These are phyloP conservation scores for Candida verbasci DNA, from an alignment of 805 yeast genomes.

Conservation along the genomic window DNA sequence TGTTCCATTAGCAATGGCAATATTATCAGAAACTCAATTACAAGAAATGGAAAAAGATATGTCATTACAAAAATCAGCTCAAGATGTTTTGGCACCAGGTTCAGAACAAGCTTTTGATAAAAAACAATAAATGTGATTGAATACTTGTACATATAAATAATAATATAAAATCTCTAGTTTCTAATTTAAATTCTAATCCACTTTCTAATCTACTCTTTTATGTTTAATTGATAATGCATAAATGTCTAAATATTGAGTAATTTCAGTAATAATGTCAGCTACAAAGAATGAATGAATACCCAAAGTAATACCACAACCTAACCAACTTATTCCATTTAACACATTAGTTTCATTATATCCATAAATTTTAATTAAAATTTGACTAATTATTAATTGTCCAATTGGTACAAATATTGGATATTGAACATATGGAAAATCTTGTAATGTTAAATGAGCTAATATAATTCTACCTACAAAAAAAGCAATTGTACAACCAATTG, in stretches of 20 bases:
- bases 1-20: slow-evolving; percentile 86
- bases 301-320: slow-evolving; percentile 62
- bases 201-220: slow-evolving; percentile 44
- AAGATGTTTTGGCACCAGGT: slow-evolving; percentile 69
- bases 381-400: slow-evolving; percentile 38
- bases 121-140: slow-evolving; percentile 19
- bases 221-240: slow-evolving; percentile 82
- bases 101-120: slow-evolving; percentile 44
- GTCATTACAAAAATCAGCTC: slow-evolving; percentile 73
- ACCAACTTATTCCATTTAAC: slow-evolving; percentile 53
- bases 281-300: slow-evolving; percentile 71
- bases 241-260: slow-evolving; percentile 77
- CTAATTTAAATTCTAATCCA: neutral
- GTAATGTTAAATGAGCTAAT: slow-evolving; percentile 77
- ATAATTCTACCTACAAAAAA: slow-evolving; percentile 89
- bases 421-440: slow-evolving; percentile 68
- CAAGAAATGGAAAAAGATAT: slow-evolving; percentile 92
- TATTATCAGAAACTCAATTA: slow-evolving; percentile 89
- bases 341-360: slow-evolving; percentile 38
- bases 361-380: slow-evolving; percentile 31
- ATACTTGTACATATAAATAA: slow-evolving; percentile 11
- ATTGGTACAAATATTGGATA: slow-evolving; percentile 67
- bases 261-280: slow-evolving; percentile 72
- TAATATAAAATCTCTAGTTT: neutral
- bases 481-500: slow-evolving; percentile 75